phyloP scores from a whole-genome alignment of 805 yeast genomes.

The Candida jianshihensis region DNA sequence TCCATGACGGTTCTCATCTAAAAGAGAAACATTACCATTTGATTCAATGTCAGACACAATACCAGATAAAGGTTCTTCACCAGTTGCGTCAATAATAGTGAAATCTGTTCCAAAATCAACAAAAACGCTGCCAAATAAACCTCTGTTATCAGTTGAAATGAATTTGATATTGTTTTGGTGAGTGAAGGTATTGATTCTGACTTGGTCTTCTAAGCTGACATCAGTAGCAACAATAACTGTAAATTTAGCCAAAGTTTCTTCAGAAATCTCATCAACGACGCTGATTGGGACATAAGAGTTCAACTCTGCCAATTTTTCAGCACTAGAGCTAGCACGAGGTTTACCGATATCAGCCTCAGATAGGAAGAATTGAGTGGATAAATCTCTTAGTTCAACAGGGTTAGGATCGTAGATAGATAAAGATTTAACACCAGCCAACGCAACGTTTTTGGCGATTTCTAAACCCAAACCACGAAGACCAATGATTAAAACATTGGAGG shows the following conservation, averaged over 20 bases:
- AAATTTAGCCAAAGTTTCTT: constrained; percentile 46
- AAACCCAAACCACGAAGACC: constrained; percentile 92
- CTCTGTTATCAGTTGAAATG: constrained; percentile 76
- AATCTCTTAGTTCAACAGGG: constrained; percentile 57
- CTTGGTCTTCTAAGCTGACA: constrained; percentile 62
- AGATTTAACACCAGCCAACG: constrained; percentile 95
- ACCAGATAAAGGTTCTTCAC: constrained; percentile 88
- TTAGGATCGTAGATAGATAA: constrained; percentile 79
- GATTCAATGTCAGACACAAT: constrained; percentile 83
- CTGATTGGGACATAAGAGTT: constrained; percentile 87
- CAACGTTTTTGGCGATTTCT: constrained; percentile 94
- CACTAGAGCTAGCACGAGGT: constrained; percentile 68
- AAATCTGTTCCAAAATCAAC: constrained; percentile 86
- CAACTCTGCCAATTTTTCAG: constrained; percentile 65
- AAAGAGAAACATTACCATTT: constrained; percentile 87
- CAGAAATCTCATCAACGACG: constrained; percentile 49
- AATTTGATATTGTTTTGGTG: constrained; percentile 71
- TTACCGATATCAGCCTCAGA: constrained; percentile 66
- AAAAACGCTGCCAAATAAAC: constrained; percentile 82
- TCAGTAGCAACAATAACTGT: constrained; percentile 87
- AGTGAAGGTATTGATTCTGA: constrained; percentile 67
- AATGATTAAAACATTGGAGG: constrained; percentile 82
- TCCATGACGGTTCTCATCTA: constrained; percentile 90
- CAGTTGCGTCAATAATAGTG: constrained; percentile 76
- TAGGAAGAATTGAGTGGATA: constrained; percentile 87